phyloP scores from a whole-genome alignment of 2,329 filamentous ascomycete species.

The Fusarium paranaense region DNA sequence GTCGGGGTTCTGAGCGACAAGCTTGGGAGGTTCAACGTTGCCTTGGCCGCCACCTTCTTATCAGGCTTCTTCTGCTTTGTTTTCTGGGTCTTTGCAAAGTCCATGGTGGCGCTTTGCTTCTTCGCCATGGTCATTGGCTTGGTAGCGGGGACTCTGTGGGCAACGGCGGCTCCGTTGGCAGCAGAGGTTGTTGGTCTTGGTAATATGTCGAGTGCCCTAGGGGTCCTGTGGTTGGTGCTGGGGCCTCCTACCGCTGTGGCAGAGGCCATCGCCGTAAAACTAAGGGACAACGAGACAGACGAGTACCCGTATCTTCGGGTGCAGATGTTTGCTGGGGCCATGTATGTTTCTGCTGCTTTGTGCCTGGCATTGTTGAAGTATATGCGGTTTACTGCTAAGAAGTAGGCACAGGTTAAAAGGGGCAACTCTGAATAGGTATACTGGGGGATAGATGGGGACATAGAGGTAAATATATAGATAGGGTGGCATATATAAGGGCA shows the following conservation, averaged over 20 bases:
- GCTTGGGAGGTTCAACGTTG: conserved; percentile 72
- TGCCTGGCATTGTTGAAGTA: neutral
- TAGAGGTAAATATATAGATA: neutral
- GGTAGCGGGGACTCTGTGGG: conserved; percentile 52
- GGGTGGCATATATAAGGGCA: neutral
- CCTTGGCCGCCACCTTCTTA: conserved; percentile 58
- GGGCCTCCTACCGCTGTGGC: conserved; percentile 7
- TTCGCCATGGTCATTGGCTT: conserved; percentile 69
- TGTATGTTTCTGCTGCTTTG: neutral
- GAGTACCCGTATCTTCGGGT: neutral
- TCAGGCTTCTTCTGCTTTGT: conserved; percentile 63
- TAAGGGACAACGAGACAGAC: neutral
- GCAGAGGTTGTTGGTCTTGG: conserved; percentile 13
- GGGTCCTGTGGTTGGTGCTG: conserved; percentile 6
- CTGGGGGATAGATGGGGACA: neutral
- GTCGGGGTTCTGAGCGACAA: conserved; percentile 72
- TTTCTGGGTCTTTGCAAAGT: conserved; percentile 71
- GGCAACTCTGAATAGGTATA: neutral
- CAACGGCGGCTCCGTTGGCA: conserved; percentile 2
- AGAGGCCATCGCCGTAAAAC: conserved; percentile 5
- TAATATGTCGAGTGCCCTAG: conserved; percentile 1
- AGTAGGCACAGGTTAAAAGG: neutral
- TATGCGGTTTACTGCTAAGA: neutral
- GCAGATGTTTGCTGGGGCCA: neutral
- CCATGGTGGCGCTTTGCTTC: conserved; percentile 68